phyloP scores from a whole-genome alignment of 192 early-diverging fungal genomes.

The Glomus cerebriforme region DNA sequence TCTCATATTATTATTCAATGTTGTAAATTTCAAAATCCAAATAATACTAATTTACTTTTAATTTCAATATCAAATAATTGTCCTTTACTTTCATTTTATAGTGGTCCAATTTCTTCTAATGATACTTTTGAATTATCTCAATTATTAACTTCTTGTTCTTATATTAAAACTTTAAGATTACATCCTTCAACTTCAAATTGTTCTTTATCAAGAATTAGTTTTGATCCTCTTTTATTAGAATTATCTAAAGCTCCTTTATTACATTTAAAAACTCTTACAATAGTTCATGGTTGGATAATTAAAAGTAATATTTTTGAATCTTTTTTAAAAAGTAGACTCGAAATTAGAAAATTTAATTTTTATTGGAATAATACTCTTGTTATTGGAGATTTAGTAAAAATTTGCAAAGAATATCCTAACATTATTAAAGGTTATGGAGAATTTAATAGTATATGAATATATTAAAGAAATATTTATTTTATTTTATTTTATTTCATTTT shows the following conservation, averaged over 20 bases:
- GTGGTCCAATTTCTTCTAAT: background rate
- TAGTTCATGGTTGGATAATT: background rate
- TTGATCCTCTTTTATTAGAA: background rate
- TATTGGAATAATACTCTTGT: background rate
- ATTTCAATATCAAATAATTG: background rate
- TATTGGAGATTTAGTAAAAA: constrained; percentile 1
- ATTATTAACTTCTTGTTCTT: background rate
- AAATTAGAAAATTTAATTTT: constrained; percentile 3
- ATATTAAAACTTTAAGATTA: background rate
- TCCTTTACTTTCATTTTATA: background rate
- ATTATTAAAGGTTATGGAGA: background rate
- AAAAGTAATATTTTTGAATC: background rate
- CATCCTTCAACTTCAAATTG: background rate
- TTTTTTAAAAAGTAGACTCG: background rate
- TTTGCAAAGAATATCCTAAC: too few relatives aligned
- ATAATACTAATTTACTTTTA: background rate
- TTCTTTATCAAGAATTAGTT: background rate
- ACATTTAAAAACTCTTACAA: background rate
- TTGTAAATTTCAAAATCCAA: background rate
- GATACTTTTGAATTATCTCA: background rate
- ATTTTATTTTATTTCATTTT: too few relatives aligned
- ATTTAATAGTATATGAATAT: constrained; percentile 1
- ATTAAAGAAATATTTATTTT: background rate
- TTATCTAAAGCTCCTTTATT: background rate
- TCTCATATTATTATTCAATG: background rate